Evolutionary conservation across 352 stramenopile species (phyloP).

Genomic region (Globisporangium emineosum): DNA sequence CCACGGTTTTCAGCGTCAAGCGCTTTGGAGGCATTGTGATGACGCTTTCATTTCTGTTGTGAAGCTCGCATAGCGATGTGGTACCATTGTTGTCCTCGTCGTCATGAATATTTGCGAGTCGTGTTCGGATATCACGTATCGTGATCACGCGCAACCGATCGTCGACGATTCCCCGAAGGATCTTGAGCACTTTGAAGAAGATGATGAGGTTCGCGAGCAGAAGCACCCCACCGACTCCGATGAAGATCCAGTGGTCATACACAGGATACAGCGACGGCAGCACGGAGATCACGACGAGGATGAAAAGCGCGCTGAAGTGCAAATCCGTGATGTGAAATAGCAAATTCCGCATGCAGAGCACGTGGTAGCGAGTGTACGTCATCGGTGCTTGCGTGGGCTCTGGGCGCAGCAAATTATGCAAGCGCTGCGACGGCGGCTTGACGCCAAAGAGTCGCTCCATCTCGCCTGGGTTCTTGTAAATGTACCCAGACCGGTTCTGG

Average conservation of each 20-base stretch:
- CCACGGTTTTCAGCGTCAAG: slow-evolving; percentile 49
- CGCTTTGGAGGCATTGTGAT: slow-evolving; percentile 19
- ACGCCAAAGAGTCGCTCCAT: slow-evolving; percentile 82
- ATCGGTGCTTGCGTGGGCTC: slow-evolving; percentile 35
- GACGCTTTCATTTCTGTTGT: slow-evolving; percentile 5
- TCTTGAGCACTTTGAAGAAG: slow-evolving; percentile 83
- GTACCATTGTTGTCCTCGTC: slow-evolving; percentile 7
- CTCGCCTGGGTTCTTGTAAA: slow-evolving; percentile 86
- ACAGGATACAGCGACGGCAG: slow-evolving; percentile 58
- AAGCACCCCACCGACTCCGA: slow-evolving; percentile 50
- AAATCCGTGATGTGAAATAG: slow-evolving; percentile 79
- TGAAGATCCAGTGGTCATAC: slow-evolving; percentile 76
- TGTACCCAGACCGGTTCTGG: slow-evolving; percentile 80
- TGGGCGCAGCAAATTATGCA: slow-evolving; percentile 12
- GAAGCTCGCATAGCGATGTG: not conserved
- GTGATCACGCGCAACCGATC: slow-evolving; percentile 76
- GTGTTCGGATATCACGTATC: slow-evolving; percentile 51
- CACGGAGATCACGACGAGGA: slow-evolving; percentile 69
- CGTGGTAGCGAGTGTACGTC: slow-evolving; percentile 72
- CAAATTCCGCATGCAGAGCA: slow-evolving; percentile 85
- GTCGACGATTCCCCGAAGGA: slow-evolving; percentile 79
- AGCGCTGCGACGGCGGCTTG: slow-evolving; percentile 12
- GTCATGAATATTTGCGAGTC: slow-evolving; percentile 24
- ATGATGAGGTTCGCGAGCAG: slow-evolving; percentile 74
- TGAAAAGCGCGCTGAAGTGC: slow-evolving; percentile 73